Evolutionary conservation across 352 stramenopile species (phyloP).

Genomic region (Phytophthora meadii): DNA sequence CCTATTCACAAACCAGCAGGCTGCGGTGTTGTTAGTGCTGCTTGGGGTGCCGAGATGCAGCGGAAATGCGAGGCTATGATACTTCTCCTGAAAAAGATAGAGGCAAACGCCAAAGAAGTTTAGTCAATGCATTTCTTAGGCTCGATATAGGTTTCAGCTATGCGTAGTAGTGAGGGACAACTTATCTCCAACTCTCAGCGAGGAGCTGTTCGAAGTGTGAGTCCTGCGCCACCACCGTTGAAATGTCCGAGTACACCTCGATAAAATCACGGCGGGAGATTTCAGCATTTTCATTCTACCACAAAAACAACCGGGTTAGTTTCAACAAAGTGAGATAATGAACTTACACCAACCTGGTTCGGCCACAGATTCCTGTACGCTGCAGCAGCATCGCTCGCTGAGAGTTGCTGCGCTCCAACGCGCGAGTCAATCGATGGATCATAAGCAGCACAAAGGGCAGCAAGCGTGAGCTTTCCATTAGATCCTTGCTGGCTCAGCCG

Average conservation of each 20-base stretch:
- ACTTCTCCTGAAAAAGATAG: slow-evolving; percentile 50
- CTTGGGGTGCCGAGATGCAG: slow-evolving; percentile 56
- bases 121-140: slow-evolving; percentile 21
- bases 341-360: slow-evolving; percentile 21
- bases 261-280: slow-evolving; percentile 66
- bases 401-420: slow-evolving; percentile 49
- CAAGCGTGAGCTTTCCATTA: slow-evolving; percentile 56
- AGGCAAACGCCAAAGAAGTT: slow-evolving; percentile 41
- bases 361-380: slow-evolving; percentile 64
- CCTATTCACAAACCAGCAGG: neutral
- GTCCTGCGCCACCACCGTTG: slow-evolving; percentile 63
- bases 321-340: neutral
- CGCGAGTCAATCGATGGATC: slow-evolving; percentile 70
- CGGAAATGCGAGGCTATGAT: slow-evolving; percentile 52
- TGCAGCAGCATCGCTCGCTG: slow-evolving; percentile 33
- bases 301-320: slow-evolving; percentile 1
- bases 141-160: neutral
- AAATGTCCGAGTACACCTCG: slow-evolving; percentile 79
- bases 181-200: slow-evolving; percentile 71
- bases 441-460: slow-evolving; percentile 50
- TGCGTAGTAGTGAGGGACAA: no score
- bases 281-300: slow-evolving; percentile 33
- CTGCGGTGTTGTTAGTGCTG: neutral
- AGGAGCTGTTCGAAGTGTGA: slow-evolving; percentile 72
- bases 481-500: slow-evolving; percentile 36